Base-by-base conservation (phyloP, 192 early-diverging fungal genomes). In the Phycomyces blakesleeanus region DNA sequence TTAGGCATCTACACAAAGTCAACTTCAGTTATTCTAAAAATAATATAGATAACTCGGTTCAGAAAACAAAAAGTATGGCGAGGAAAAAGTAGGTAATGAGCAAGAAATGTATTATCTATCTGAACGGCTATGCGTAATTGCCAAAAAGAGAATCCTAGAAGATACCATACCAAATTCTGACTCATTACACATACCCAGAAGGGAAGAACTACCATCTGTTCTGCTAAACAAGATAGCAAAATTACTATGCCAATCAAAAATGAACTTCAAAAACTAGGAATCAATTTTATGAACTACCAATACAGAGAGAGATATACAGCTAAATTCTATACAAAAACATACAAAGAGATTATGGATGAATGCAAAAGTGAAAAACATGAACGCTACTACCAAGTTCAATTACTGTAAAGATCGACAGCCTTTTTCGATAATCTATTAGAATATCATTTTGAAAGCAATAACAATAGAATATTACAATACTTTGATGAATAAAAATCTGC, bases 371-470 rank as follows among this genome's bases (percentile, higher is more conserved):
- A 55, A 55, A 55, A 55, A 55, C 54, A 16, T 34, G 54, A 55
- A 37, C 29, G 29, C 29, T 55, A 29, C 54, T 55, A 55, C 54
- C 54, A 29, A 55, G 54, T 34, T 55, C 29, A 55, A 55, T 5
- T 55, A 14, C 54, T 55, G 29, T 34, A 55, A 34, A 55, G n/a
- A 55, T 52, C 4, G 51, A 26, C 26, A 55, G 0, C 29, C 2
- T 34, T 21, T 34, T 56, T 56, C 34, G 29, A 56, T 15, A 38
- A 37, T 7, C 27, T 56, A 38, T 56, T 29, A 37, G 55, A 56
- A 56, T 56, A 56, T 56, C 55, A 14, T 39, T 56, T 56, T 56
- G 55, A 39, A 39, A 57, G 39, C 37, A 57, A 57, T 57, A 7
- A 15, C 34, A 57, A 57, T 57, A 40, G 34, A 40, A 57, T 57